These are phyloP conservation scores for Kluyveromyces dobzhanskii DNA, from an alignment of 805 yeast genomes.

Conservation along the genomic window DNA sequence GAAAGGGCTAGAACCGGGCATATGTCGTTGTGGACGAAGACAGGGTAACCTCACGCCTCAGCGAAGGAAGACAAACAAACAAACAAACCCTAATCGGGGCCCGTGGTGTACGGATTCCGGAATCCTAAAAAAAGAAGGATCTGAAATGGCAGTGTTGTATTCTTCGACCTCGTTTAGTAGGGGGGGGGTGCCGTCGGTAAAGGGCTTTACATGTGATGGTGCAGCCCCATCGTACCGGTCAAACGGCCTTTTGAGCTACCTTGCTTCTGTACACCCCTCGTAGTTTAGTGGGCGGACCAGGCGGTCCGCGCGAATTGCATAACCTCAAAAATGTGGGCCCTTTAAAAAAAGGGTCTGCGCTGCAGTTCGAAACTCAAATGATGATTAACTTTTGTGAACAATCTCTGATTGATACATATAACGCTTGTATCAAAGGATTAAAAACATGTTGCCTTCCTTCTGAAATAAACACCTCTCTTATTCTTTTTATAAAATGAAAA, in stretches of 20 bases:
- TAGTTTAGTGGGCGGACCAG: neutral
- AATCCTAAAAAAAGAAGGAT: too few species aligned
- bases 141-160: too few species aligned
- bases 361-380: conserved; percentile 14
- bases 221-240: neutral
- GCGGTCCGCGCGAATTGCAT: conserved; percentile 1
- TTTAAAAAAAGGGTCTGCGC: neutral
- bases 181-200: too few species aligned
- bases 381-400: conserved; percentile 34
- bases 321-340: neutral
- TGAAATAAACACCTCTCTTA: conserved; percentile 15
- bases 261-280: conserved; percentile 2
- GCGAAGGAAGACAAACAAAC: too few species aligned
- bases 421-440: conserved; percentile 24
- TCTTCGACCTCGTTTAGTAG: too few species aligned
- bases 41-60: too few species aligned
- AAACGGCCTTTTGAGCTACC: neutral
- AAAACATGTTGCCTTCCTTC: conserved; percentile 36
- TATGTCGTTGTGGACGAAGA: too few species aligned
- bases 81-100: too few species aligned
- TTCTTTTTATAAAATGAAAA: neutral
- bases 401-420: conserved; percentile 28
- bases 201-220: too few species aligned
- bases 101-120: too few species aligned
- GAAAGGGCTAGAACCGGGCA: too few species aligned